A percentile compares a stretch with the other conserved stretches of the same genome.
phyloP scores from a whole-genome alignment of 345 rosid species.

The Stellera chamaejasme region DNA sequence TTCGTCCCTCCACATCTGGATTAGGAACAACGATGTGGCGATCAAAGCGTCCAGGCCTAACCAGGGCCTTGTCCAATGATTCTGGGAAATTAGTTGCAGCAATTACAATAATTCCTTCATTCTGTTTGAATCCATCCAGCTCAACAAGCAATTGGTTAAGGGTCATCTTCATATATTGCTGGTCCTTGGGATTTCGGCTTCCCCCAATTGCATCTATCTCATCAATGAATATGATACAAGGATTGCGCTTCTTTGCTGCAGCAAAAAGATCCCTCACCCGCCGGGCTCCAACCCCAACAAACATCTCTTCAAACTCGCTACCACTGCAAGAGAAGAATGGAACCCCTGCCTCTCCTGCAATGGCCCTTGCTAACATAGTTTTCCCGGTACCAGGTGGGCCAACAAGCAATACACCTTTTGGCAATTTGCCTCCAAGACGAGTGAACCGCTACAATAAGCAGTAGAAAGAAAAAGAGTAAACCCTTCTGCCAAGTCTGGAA shows the following conservation, averaged over 20 bases:
- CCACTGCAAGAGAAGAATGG: slow-evolving; percentile 99
- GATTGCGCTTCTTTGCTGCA: slow-evolving; percentile 98
- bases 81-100: slow-evolving; percentile 96
- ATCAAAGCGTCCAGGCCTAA: slow-evolving; percentile 97
- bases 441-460: slow-evolving; percentile 74
- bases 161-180: slow-evolving; percentile 97
- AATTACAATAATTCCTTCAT: slow-evolving; percentile 92
- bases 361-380: slow-evolving; percentile 97
- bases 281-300: slow-evolving; percentile 98
- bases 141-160: slow-evolving; percentile 92
- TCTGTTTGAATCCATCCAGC: slow-evolving; percentile 96
- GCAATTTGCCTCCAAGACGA: slow-evolving; percentile 95
- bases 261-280: slow-evolving; percentile 95
- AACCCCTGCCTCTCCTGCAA: slow-evolving; percentile 98
- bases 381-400: slow-evolving; percentile 99
- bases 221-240: slow-evolving; percentile 95
- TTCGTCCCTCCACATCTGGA: slow-evolving; percentile 96
- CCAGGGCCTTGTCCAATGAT: slow-evolving; percentile 90
- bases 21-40: slow-evolving; percentile 88
- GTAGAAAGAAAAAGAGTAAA: slow-evolving; percentile 6
- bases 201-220: slow-evolving; percentile 99
- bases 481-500: neutral
- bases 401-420: slow-evolving; percentile 92
- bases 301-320: slow-evolving; percentile 99
- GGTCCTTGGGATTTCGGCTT: slow-evolving; percentile 87